phyloP scores from a whole-genome alignment of 164 flowering plant species.

The Tinospora cordifolia region DNA sequence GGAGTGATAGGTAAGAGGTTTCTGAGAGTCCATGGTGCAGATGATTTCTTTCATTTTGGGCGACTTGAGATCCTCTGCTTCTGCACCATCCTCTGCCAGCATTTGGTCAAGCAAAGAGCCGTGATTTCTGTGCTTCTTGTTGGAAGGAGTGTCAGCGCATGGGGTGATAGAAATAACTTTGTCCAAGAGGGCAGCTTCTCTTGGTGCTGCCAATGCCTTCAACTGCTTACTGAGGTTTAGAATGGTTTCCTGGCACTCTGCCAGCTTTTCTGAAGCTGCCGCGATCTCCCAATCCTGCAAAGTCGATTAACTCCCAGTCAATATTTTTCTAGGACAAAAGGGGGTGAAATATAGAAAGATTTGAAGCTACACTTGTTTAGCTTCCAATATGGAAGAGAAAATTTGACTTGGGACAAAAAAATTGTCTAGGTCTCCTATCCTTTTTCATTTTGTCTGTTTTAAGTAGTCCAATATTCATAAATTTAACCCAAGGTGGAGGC shows the following conservation, averaged over 20 bases:
- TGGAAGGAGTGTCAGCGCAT: conserved; percentile 3
- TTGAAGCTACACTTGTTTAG: too few relatives aligned
- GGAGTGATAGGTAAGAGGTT: conserved; percentile 13
- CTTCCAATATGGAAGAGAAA: too few relatives aligned
- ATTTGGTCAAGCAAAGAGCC: conserved; percentile 59
- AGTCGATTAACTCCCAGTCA: conserved; percentile 1
- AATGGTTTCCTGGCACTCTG: conserved; percentile 58
- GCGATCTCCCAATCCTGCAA: conserved; percentile 72
- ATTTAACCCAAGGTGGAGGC: too few relatives aligned
- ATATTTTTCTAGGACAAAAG: too few relatives aligned
- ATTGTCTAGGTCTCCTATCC: too few relatives aligned
- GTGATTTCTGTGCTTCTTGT: conserved; percentile 21
- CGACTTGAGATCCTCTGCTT: conserved; percentile 25
- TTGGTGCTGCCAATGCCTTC: conserved; percentile 46
- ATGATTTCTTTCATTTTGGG: conserved; percentile 31
- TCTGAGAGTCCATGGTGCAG: conserved; percentile 25
- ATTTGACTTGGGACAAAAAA: too few relatives aligned
- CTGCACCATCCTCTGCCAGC: conserved; percentile 47
- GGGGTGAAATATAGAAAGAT: too few relatives aligned
- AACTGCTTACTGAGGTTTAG: conserved; percentile 52
- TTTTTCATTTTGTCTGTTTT: too few relatives aligned
- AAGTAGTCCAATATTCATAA: too few relatives aligned
- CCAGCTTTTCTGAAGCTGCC: conserved; percentile 60
- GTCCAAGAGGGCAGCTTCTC: conserved; percentile 27
- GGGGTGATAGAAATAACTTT: conserved; percentile 23